These are phyloP conservation scores for Fraxinus angustifolia DNA, from an alignment of 305 asterid species.

Conservation along the genomic window DNA sequence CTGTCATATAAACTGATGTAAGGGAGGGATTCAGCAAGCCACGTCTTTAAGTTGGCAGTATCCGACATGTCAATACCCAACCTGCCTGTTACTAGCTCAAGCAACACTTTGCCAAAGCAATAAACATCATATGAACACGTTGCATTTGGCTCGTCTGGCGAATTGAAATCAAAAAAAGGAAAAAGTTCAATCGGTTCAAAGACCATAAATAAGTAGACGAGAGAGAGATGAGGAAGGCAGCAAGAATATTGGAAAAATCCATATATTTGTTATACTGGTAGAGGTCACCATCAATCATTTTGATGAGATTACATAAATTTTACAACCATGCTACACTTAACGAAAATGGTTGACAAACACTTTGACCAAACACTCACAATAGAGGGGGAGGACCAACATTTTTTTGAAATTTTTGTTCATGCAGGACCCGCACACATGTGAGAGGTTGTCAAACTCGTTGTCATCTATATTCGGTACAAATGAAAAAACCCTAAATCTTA, in stretches of 20 bases:
- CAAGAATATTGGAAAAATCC: background rate
- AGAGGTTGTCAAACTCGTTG: too few relatives aligned
- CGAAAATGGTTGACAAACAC: too few relatives aligned
- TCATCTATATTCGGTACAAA: too few relatives aligned
- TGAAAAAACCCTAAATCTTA: too few relatives aligned
- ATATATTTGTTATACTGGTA: background rate
- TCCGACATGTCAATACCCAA: constrained; percentile 70
- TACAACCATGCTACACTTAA: too few relatives aligned
- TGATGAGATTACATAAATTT: background rate
- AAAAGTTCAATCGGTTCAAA: background rate
- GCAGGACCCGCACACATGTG: too few relatives aligned
- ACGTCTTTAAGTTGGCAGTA: constrained; percentile 57
- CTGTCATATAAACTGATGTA: constrained; percentile 68
- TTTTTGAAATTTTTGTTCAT: too few relatives aligned
- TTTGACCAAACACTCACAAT: too few relatives aligned
- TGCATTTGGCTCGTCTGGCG: constrained; percentile 58
- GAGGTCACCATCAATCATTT: background rate
- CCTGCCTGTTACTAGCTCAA: constrained; percentile 88
- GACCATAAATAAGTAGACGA: background rate
- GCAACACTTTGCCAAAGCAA: constrained; percentile 86
- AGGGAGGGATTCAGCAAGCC: constrained; percentile 60
- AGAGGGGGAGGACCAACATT: too few relatives aligned
- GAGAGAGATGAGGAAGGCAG: background rate
- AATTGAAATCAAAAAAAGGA: background rate
- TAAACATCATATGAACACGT: constrained; percentile 79